Conservation (phyloP, 202 grass and related monocot species). For the Panicum virgatum region DNA sequence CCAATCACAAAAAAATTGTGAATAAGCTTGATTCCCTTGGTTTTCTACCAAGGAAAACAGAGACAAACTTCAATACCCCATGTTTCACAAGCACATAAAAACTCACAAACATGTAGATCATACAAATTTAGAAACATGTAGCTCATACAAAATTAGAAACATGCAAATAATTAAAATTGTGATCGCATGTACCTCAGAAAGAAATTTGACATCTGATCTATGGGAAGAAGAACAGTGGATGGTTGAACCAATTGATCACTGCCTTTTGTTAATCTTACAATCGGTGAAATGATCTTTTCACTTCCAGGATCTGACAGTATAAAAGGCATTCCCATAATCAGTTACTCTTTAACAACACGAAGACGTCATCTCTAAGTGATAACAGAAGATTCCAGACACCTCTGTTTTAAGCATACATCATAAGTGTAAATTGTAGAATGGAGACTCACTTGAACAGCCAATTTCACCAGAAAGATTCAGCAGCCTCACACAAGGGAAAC, state of each 20-base stretch:
- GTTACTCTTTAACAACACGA: constrained; percentile 14
- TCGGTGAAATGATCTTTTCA: constrained; percentile 68
- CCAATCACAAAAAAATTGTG: constrained; percentile 8
- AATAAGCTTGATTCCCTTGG: constrained; percentile 1
- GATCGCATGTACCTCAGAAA: constrained; percentile 61
- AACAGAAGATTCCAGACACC: constrained; percentile 9
- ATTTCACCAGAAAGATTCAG: constrained; percentile 94
- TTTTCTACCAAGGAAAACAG: constrained; percentile 26
- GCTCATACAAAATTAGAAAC: neutral
- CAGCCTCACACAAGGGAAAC: constrained; percentile 87
- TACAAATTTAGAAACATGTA: neutral
- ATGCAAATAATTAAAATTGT: constrained; percentile 1
- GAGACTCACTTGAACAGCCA: constrained; percentile 91
- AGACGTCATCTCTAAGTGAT: neutral
- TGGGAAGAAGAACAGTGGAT: constrained; percentile 69
- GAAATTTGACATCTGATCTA: constrained; percentile 79
- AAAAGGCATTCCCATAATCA: neutral
- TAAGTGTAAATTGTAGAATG: neutral
- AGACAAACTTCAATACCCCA: neutral
- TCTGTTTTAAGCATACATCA: constrained; percentile 14
- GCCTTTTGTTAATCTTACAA: constrained; percentile 59
- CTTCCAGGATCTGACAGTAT: constrained; percentile 75
- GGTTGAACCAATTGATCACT: constrained; percentile 47
- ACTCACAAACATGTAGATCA: neutral
- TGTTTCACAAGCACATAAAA: neutral